Evolutionary conservation across 2,329 filamentous ascomycete species (phyloP), one percentile per base, ranked within the genome.

Genomic region (Orbilia blumenaviensis): DNA sequence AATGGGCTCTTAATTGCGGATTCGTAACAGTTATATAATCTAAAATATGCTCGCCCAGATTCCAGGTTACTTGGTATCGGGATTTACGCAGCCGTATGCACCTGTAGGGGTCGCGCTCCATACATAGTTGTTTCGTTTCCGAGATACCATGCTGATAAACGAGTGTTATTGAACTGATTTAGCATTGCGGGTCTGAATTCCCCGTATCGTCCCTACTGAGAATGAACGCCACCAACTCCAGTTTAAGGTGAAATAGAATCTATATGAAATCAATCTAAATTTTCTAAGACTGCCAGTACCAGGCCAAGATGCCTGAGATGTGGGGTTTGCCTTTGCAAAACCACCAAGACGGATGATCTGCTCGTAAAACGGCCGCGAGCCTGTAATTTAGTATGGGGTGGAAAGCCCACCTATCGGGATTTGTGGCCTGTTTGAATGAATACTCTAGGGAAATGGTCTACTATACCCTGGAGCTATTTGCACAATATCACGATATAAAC

Each of bases 371-470:
- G 18, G 1, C 25, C 16, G 14, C 8, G 32, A 25, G 12, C 3
- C 12, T 25, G 34, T 23, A 23, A 7, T 16, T n/a, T 18, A 2
- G 14, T 41, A 1, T n/a, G 29, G 2, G 36, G 12, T 1, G 18
- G 27, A 66, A 66, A 66, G 14, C 41, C 62, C 62, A 54, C 62
- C 62, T 66, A 66, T 66, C 29, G 56, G 46, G 36, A 14, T 50
- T 36, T 18, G 14, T 29, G 29, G 27, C 21, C 6, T 12, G n/a
- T n/a, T n/a, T n/a, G n/a, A n/a, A n/a, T n/a, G n/a, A n/a, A n/a
- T n/a, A n/a, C n/a, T n/a, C n/a, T n/a, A n/a, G n/a, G n/a, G n/a
- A n/a, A n/a, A n/a, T n/a, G n/a, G n/a, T n/a, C n/a, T n/a, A n/a
- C n/a, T n/a, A n/a, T n/a, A n/a, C n/a, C n/a, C n/a, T n/a, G n/a